Evolutionary conservation across 2,329 filamentous ascomycete species (phyloP).

Genomic region (Periglandula ipomoeae): DNA sequence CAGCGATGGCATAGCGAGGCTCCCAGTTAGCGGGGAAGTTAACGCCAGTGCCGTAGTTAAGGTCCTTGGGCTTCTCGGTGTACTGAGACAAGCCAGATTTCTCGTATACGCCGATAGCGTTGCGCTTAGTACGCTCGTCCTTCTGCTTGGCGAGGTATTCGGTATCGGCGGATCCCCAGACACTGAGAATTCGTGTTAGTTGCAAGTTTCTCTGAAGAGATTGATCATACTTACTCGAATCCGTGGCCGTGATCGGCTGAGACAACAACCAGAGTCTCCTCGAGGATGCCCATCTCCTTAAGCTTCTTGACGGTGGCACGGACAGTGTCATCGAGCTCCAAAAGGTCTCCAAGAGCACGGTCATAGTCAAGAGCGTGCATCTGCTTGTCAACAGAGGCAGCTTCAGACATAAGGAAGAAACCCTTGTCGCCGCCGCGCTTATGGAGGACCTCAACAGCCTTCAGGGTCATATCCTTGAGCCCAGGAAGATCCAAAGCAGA

Average conservation of each 20-base stretch:
- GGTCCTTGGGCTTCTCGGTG: conserved; percentile 44
- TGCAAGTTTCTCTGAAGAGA: not conserved
- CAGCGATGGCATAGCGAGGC: conserved; percentile 71
- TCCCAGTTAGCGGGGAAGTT: conserved; percentile 81
- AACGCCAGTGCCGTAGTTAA: conserved; percentile 62
- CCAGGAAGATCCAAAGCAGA: conserved; percentile 69
- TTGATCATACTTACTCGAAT: conserved; percentile 47
- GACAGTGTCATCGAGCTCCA: conserved; percentile 79
- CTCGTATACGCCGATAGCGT: conserved; percentile 64
- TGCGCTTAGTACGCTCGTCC: conserved; percentile 62
- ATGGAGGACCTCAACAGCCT: conserved; percentile 73
- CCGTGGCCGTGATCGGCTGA: conserved; percentile 87
- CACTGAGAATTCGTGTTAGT: conserved; percentile 25
- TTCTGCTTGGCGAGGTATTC: conserved; percentile 60
- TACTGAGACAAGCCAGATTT: conserved; percentile 71
- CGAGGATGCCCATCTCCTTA: conserved; percentile 52
- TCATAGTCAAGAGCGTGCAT: conserved; percentile 84
- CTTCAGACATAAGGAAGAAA: conserved; percentile 84
- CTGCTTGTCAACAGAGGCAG: conserved; percentile 79
- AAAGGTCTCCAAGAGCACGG: conserved; percentile 72
- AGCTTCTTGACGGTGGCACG: conserved; percentile 66
- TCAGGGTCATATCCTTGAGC: conserved; percentile 82
- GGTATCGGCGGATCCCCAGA: conserved; percentile 75
- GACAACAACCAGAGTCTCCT: conserved; percentile 71
- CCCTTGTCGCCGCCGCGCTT: conserved; percentile 57